A percentile compares a stretch with the other conserved stretches of the same genome.
Conservation (phyloP, 805 yeast genomes). For the Kluyveromyces wickerhamii region DNA sequence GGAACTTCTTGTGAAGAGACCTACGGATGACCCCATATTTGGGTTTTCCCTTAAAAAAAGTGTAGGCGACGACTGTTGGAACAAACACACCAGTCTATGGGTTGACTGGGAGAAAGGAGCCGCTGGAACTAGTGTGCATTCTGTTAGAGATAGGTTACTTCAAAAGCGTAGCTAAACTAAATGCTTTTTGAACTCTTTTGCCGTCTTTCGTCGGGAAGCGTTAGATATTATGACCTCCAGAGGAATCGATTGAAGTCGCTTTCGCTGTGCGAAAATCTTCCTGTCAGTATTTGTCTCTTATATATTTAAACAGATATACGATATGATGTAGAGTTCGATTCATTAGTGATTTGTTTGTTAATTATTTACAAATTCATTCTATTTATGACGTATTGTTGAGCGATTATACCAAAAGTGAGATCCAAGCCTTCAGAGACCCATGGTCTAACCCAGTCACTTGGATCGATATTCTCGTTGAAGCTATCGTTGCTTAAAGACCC, state of each 20-base stretch:
- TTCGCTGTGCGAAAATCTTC: no score
- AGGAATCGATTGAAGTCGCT: no score
- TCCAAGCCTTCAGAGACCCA: conserved; percentile 78
- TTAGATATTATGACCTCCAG: no score
- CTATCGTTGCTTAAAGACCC: conserved; percentile 17
- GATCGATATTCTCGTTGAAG: conserved; percentile 51
- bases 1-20: conserved; percentile 10
- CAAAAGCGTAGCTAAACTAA: conserved; percentile 1
- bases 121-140: conserved; percentile 19
- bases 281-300: no score
- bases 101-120: conserved; percentile 30
- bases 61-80: conserved; percentile 20
- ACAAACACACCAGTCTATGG: conserved; percentile 21
- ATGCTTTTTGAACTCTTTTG: no score
- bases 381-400: conserved; percentile 83
- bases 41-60: conserved; percentile 17
- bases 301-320: no score
- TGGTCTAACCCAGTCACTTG: conserved; percentile 72
- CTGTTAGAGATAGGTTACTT: conserved; percentile 9
- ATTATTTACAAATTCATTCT: conserved; percentile 44
- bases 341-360: no score
- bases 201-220: no score
- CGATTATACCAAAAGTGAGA: conserved; percentile 74
- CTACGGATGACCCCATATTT: conserved; percentile 15
- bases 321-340: no score